Base-by-base conservation (phyloP, 805 yeast species). In the Vanderwaltozyma polyspora region DNA sequence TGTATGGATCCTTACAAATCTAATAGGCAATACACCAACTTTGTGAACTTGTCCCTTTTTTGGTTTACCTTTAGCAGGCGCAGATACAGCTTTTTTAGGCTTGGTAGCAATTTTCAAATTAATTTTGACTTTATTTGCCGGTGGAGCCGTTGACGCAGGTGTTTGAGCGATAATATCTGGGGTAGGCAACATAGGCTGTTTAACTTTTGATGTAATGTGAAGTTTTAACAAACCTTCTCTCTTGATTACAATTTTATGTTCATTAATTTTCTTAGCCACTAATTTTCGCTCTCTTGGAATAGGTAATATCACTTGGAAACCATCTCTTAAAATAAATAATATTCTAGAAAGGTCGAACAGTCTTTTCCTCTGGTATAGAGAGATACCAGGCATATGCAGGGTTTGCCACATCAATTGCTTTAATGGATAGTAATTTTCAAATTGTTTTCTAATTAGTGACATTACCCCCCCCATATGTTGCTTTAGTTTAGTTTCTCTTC, bases 271-370 rank as follows among this genome's bases (percentile, higher is more conserved):
- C 42, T 67, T 69, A 0, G 85, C 83, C 6, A 71, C 73, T 17
- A 91, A 62, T 43, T 72, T 74, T 50, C 73, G 77, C 34, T 74
- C 75, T 43, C 76, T 68, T 3, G 95, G 95, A 11, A 76, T 59
- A 5, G 74, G 69, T 16, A 86, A 59, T 3, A 61, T 68, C 2
- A 85, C 85, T n/a, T 70, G 49, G 29, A 77, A 67, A 2, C 73
- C 64, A 41, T 80, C 77, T 21, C 62, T 57, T 6, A 86, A 72
- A 26, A 69, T 69, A 46, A 74, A 82, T 19, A 89, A 57, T 7
- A 89, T 68, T 28, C 74, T 73, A 34, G 82, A 64, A 3, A 83
- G 48, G 38, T 75, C 80, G 43, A 81, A 76, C 7, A 89, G 48
- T 24, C 67, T 55, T 37, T 87, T 66, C 43, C 76, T 73, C 23